A percentile compares a stretch with the other conserved stretches of the same genome.
These are phyloP conservation scores for Clitopilus hobsonii DNA, from an alignment of 768 basidiomycete genomes.

Conservation along the genomic window DNA sequence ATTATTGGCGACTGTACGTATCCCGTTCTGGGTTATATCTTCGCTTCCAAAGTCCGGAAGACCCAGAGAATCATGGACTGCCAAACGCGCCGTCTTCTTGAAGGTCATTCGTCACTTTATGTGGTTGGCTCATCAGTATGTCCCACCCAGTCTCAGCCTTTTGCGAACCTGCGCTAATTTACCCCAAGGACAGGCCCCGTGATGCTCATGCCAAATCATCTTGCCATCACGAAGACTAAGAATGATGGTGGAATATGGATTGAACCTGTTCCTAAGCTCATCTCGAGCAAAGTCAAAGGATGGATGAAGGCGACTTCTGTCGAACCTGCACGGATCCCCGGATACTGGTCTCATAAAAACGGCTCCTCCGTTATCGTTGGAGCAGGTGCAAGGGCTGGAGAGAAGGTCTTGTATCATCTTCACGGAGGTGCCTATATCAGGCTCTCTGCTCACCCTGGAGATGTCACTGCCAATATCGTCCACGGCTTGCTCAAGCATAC, in stretches of 20 bases:
- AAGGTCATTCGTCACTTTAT: constrained; percentile 23
- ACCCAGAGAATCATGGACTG: constrained; percentile 38
- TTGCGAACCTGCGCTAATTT: not conserved
- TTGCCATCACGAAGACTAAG: constrained; percentile 31
- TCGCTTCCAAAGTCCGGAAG: constrained; percentile 29
- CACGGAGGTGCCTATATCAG: constrained; percentile 56
- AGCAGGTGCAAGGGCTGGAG: constrained; percentile 35
- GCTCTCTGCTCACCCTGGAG: constrained; percentile 48
- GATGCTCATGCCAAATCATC: constrained; percentile 24
- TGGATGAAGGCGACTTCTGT: constrained; percentile 34
- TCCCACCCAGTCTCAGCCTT: not conserved
- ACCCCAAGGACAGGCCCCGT: constrained; percentile 27
- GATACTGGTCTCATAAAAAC: constrained; percentile 47
- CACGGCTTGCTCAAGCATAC: constrained; percentile 40
- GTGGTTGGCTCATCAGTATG: constrained; percentile 19
- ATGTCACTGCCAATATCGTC: constrained; percentile 36
- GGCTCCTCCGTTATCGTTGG: constrained; percentile 28
- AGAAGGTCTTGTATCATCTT: constrained; percentile 48
- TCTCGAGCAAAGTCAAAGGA: constrained; percentile 34
- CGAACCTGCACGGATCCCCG: constrained; percentile 37
- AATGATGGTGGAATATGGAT: constrained; percentile 44
- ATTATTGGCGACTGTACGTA: constrained; percentile 31
- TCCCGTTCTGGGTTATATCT: constrained; percentile 42
- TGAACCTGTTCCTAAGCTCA: constrained; percentile 28
- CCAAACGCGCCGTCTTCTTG: constrained; percentile 30